Base-by-base conservation (phyloP, 768 basidiomycete species). In the Tremella fuciformis region DNA sequence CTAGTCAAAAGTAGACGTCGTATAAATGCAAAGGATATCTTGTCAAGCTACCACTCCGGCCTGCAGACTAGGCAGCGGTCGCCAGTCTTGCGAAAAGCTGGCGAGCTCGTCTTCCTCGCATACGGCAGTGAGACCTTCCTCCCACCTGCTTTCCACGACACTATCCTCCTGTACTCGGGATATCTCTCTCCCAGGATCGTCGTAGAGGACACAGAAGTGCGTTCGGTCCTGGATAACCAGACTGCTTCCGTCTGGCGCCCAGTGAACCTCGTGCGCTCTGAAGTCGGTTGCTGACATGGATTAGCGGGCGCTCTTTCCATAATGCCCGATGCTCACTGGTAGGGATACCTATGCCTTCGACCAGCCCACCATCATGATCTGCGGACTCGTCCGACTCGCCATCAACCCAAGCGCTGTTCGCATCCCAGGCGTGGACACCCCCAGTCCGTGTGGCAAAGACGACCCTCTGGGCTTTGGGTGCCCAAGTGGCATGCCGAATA, bases 301-400 rank as follows among this genome's bases (percentile, higher is more conserved):
- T 13, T 48, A 47, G 53, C 25, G 58, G 52, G 39, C 8, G n/a
- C n/a, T 6, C 6, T 40, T 37, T 8, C 24, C 41, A 9, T n/a
- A n/a, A n/a, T 48, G 7, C 50, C 21, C 18, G 13, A 29, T 8
- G 83, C 89, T 78, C 71, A 88, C 88, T 84, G n/a, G 87, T 83
- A 34, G 92, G 92, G 3, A 96, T 84, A 7, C 89, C 89, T 34
- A 93, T 84, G 66, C 90, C 93, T 75, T 94, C 92, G 2, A 90
- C 89, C 78, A 91, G 69, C 48, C 55, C 67, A 18, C 68, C 65
- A 54, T 59, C 46, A 84, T 80, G 81, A 87, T 89, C 60, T 6
- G 11, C 29, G 11, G 29, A 34, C 67, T 38, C 55, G 22, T 21
- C 37, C 15, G 48, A 24, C 2, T 37, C 63, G 13, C 70, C 73